A percentile compares a stretch with the other conserved stretches of the same genome.
Conservation (phyloP, 2,329 filamentous ascomycete genomes). For the Botrytis fragariae region DNA sequence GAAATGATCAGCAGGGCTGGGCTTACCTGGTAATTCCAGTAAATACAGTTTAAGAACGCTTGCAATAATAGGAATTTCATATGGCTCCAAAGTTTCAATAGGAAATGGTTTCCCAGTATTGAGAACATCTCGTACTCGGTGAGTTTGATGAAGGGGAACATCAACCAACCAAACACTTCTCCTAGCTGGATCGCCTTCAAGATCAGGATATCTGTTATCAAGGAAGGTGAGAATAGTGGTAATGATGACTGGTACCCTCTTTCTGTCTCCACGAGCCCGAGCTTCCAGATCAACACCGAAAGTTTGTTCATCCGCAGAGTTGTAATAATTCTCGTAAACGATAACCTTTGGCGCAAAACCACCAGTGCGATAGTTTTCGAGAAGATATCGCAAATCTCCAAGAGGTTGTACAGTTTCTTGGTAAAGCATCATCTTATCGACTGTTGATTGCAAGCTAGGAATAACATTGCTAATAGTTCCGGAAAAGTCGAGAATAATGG, state of each 20-base stretch:
- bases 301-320: conserved; percentile 94
- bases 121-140: conserved; percentile 76
- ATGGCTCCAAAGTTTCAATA: conserved; percentile 75
- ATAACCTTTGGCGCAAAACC: conserved; percentile 87
- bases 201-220: conserved; percentile 93
- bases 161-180: conserved; percentile 93
- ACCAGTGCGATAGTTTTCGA: conserved; percentile 96
- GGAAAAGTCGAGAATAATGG: conserved; percentile 95
- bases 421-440: conserved; percentile 98
- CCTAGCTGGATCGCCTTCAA: conserved; percentile 92
- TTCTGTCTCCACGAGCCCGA: conserved; percentile 86
- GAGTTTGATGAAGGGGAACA: conserved; percentile 79
- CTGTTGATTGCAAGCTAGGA: conserved; percentile 88
- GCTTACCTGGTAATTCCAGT: conserved; percentile 84
- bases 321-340: conserved; percentile 98
- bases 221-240: conserved; percentile 93
- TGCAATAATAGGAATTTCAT: conserved; percentile 91
- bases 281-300: conserved; percentile 98
- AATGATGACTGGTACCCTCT: conserved; percentile 88
- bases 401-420: conserved; percentile 97
- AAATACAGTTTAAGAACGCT: conserved; percentile 92
- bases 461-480: conserved; percentile 98
- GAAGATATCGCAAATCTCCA: conserved; percentile 85
- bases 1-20: too few species aligned
- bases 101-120: conserved; percentile 84